Base-by-base conservation (phyloP, 805 yeast genomes). In the Saturnispora sekii region DNA sequence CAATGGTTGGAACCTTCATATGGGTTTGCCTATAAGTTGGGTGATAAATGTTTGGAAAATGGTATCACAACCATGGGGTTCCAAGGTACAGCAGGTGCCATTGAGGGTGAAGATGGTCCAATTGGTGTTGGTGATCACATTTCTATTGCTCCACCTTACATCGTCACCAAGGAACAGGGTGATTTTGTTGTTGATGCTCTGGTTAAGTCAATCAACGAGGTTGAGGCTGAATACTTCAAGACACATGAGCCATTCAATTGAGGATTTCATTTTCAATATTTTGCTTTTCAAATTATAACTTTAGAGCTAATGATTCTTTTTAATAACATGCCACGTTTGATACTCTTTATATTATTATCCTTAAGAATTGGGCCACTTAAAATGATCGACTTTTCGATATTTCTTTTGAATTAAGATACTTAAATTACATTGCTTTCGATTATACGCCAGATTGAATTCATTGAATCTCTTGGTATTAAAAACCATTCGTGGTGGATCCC, bases 401-500 rank as follows among this genome's bases (percentile, higher is more conserved):
- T 21, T 4, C 26, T 21, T 21, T 21, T 21, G 6, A 21, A 21
- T 21, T 8, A 5, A 21, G 5, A 21, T 21, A 8, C 26, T 21
- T 21, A 21, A 21, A 4, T 21, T 21, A 21, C 5, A 21, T 21
- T 21, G 26, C 8, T 21, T 21, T 21, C 26, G 15, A 54, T 53
- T 0, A 52, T 34, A 8, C 34, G 41, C 48, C 56, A 53, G 2
- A 73, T 63, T 10, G 38, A 30, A 9, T 49, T 41, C 7, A 74
- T 38, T 7, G 68, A 67, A 26, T 50, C 54, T 47, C 73, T 66
- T 0, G 79, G 79, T 1, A 76, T 55, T n/a, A 74, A 55, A 48
- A 76, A 76, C 81, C 81, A 76, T 53, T 76, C 82, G 12, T 63
- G 64, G 53, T 76, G 82, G 10, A 54, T 53, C 4, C 59, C 60